Conservation (phyloP, 2,329 filamentous ascomycete genomes). For the Ophiosphaerella narmari region DNA sequence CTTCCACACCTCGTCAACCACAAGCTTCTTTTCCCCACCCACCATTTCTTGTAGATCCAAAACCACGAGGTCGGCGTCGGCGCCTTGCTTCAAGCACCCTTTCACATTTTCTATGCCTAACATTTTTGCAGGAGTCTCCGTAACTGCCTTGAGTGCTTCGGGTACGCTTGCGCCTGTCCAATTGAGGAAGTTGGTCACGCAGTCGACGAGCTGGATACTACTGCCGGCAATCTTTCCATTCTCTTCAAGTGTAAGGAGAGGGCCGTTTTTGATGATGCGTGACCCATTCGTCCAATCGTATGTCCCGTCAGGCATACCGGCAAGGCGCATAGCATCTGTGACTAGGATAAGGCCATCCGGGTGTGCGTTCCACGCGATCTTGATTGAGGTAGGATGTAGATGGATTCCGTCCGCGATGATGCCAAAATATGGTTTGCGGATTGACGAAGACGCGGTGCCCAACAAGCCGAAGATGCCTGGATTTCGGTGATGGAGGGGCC, state of each 20-base stretch:
- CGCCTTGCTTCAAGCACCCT: slow-evolving; percentile 57
- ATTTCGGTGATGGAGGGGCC: slow-evolving; percentile 86
- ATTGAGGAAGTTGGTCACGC: slow-evolving; percentile 78
- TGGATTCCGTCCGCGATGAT: slow-evolving; percentile 92
- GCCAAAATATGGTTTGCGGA: slow-evolving; percentile 74
- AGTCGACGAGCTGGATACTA: slow-evolving; percentile 76
- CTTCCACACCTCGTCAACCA: slow-evolving; percentile 80
- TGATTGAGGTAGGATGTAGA: slow-evolving; percentile 83
- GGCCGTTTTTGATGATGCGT: slow-evolving; percentile 70
- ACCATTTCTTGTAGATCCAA: slow-evolving; percentile 60
- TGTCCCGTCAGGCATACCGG: slow-evolving; percentile 79
- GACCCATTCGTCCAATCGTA: slow-evolving; percentile 85
- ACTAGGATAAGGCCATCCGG: slow-evolving; percentile 85
- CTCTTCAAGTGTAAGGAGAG: slow-evolving; percentile 74
- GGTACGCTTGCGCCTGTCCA: slow-evolving; percentile 73
- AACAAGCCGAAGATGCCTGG: slow-evolving; percentile 88
- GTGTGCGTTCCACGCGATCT: slow-evolving; percentile 86
- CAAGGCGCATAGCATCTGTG: slow-evolving; percentile 88
- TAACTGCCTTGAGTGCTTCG: slow-evolving; percentile 73
- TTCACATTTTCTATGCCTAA: slow-evolving; percentile 70
- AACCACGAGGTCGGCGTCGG: slow-evolving; percentile 65
- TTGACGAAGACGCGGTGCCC: slow-evolving; percentile 53
- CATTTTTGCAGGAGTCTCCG: slow-evolving; percentile 77
- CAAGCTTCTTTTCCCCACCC: slow-evolving; percentile 56
- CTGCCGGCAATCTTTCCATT: slow-evolving; percentile 63